Evolutionary conservation across 2,329 filamentous ascomycete species (phyloP).

Genomic region (Penicillium sp.): DNA sequence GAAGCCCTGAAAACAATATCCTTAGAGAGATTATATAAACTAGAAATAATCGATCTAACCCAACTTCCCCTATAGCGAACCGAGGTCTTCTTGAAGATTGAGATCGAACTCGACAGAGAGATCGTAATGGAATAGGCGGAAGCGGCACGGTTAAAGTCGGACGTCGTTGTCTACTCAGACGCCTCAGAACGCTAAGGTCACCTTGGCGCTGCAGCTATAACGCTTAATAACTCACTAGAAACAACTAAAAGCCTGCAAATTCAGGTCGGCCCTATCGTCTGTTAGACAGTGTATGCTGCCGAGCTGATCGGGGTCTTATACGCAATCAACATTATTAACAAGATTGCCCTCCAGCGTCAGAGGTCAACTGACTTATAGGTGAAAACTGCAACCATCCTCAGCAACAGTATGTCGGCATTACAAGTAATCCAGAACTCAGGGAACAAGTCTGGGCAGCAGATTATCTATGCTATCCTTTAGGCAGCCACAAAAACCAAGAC

Average conservation of each 20-base stretch:
- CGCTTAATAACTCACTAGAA: conserved; percentile 7
- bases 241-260: conserved; percentile 10
- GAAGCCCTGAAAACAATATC: conserved; percentile 24
- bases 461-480: conserved; percentile 22
- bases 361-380: not conserved
- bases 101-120: conserved; percentile 27
- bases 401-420: conserved; percentile 24
- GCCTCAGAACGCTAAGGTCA: conserved; percentile 21
- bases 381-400: conserved; percentile 20
- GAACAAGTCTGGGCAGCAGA: conserved; percentile 25
- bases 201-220: conserved; percentile 17
- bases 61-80: conserved; percentile 25
- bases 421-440: conserved; percentile 19
- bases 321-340: conserved; percentile 19
- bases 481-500: conserved; percentile 15
- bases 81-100: conserved; percentile 26
- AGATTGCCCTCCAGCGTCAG: conserved; percentile 4
- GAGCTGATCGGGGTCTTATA: conserved; percentile 29
- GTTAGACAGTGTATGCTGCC: conserved; percentile 26
- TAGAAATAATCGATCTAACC: conserved; percentile 30
- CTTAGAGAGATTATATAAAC: conserved; percentile 13
- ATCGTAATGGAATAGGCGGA: conserved; percentile 21
- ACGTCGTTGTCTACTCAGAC: conserved; percentile 22
- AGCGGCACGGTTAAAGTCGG: conserved; percentile 8
- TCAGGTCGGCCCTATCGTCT: conserved; percentile 20